Evolutionary conservation across 1,284 basidiomycete genomes (phyloP).

Genomic region (Cystobasidium slooffiae): DNA sequence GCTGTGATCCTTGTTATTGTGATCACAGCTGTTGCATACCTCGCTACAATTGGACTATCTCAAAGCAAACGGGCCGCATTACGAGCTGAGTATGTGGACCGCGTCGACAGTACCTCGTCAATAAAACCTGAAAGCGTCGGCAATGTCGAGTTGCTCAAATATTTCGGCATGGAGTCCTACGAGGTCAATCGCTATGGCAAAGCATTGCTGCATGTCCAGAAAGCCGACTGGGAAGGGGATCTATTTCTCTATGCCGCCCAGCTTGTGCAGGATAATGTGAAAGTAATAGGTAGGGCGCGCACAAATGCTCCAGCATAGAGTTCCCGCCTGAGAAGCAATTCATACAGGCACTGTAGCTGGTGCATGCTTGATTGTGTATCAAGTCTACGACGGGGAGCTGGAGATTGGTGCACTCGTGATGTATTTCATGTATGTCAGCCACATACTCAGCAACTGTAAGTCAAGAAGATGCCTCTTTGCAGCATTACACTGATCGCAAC

Average conservation of each 20-base stretch:
- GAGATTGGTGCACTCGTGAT: constrained; percentile 67
- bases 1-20: background rate
- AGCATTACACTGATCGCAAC: background rate
- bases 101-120: background rate
- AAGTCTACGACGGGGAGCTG: constrained; percentile 63
- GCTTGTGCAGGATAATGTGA: constrained; percentile 2
- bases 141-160: constrained; percentile 77
- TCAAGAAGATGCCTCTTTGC: background rate
- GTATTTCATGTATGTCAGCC: constrained; percentile 71
- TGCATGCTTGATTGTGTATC: constrained; percentile 71
- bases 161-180: constrained; percentile 78
- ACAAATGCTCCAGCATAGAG: too few species aligned
- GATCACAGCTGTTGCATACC: background rate
- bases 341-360: constrained; percentile 78
- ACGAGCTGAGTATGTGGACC: constrained; percentile 10
- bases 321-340: constrained; percentile 61
- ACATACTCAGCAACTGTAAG: constrained; percentile 8
- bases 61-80: background rate
- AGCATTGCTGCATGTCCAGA: constrained; percentile 76
- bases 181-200: constrained; percentile 73
- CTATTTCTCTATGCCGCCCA: background rate
- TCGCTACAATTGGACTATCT: background rate
- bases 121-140: constrained; percentile 62
- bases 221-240: constrained; percentile 53
- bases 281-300: background rate